Evolutionary conservation across 1,284 basidiomycete species (phyloP), one percentile per base, ranked within the genome.

Genomic region (Cryptococcus sp.): DNA sequence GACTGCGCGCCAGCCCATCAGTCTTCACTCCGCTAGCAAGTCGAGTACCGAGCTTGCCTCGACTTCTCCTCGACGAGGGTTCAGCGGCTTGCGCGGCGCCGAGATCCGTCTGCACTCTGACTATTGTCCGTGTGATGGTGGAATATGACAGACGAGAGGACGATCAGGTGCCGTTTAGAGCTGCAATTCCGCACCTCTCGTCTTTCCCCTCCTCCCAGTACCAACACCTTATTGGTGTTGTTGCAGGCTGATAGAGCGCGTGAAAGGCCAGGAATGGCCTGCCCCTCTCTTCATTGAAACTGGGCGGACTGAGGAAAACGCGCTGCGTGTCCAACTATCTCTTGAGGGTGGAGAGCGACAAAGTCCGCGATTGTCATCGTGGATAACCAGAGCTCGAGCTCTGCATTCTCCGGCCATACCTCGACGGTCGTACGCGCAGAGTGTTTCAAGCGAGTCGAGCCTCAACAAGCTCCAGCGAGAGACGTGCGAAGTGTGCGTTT

Each of bases 121-220:
- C 22, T 2, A n/a, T 30, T 10, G 25, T 30, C 30, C 4, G 23
- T 15, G 22, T 47, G 22, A 47, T 16, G 6, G 16, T 17, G 16
- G 22, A 7, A 47, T 5, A 25, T 15, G 3, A 19, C 22, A 23
- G 46, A 47, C 22, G 46, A 35, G 19, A 30, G 23, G 19, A 27
- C 30, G 48, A 50, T 50, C 25, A 50, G 48, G 16, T 23, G 48
- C 30, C 48, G 11, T 56, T 56, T 56, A 56, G 25, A 50, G 39
- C 30, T 47, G 54, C 54, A 56, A 56, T 56, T 56, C 49, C 48
- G 49, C 49, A 47, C 54, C 54, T 43, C 46, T 35, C 30, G 30
- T 35, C 30, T 39, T 51, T 56, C 41, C 23, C 40, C 27, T 46
- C 27, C 47, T 38, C 17, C 13, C 19, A 38, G 52, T 15, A 16